A percentile compares a stretch with the other conserved stretches of the same genome.
These are phyloP conservation scores for Penicillium sp. DNA, from an alignment of 2,329 filamentous ascomycete genomes.

Conservation along the genomic window DNA sequence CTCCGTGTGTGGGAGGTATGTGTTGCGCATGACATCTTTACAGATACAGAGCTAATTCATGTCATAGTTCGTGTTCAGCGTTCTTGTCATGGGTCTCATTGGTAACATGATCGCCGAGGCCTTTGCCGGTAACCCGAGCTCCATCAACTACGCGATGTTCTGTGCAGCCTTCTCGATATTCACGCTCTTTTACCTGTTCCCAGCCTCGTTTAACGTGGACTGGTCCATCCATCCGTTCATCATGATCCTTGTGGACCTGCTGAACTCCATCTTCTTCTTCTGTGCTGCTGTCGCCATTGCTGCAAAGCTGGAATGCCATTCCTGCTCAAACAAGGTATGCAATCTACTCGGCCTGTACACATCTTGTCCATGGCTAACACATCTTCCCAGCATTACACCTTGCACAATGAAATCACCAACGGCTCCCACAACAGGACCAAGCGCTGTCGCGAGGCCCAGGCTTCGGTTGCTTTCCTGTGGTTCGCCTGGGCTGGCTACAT, in stretches of 20 bases:
- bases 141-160: constrained; percentile 54
- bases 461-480: constrained; percentile 49
- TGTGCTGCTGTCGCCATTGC: constrained; percentile 47
- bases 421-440: constrained; percentile 35
- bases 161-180: constrained; percentile 46
- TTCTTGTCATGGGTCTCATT: constrained; percentile 57
- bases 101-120: constrained; percentile 58
- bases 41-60: constrained; percentile 1
- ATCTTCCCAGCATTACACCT: not conserved
- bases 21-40: not conserved
- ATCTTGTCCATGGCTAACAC: not conserved
- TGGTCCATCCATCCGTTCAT: constrained; percentile 42
- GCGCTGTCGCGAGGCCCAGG: constrained; percentile 50
- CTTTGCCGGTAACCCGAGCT: constrained; percentile 50
- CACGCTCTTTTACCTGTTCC: constrained; percentile 46
- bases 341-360: not conserved
- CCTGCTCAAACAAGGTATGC: constrained; percentile 45
- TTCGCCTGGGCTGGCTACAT: constrained; percentile 46
- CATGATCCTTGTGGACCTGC: constrained; percentile 41
- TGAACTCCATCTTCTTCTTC: constrained; percentile 49
- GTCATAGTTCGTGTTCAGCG: constrained; percentile 53
- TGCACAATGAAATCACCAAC: constrained; percentile 43
- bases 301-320: constrained; percentile 42
- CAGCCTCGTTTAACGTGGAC: constrained; percentile 38
- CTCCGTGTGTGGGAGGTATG: constrained; percentile 33